Conservation (phyloP, 495 filamentous ascomycete species). For the Geoglossum glabrum region DNA sequence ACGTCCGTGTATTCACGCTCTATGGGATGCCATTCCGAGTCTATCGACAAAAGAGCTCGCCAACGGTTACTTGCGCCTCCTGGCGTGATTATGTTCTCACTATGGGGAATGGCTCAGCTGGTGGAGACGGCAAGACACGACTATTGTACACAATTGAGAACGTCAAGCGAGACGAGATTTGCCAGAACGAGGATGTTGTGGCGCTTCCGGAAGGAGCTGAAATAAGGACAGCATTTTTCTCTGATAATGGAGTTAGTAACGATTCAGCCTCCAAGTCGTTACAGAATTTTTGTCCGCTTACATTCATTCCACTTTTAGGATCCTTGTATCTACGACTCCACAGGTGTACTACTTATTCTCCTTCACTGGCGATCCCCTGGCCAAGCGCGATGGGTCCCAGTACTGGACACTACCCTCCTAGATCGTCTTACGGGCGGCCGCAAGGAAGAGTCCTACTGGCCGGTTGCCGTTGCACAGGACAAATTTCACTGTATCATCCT, state of each 20-base stretch:
- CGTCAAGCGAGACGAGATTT: conserved; percentile 77
- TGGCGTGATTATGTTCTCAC: conserved; percentile 90
- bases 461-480: conserved; percentile 74
- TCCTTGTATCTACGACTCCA: conserved; percentile 83
- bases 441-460: conserved; percentile 85
- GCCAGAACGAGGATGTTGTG: conserved; percentile 79
- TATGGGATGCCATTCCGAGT: conserved; percentile 78
- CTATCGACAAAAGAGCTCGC: conserved; percentile 73
- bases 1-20: conserved; percentile 80
- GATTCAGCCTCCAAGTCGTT: conserved; percentile 2
- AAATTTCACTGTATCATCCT: conserved; percentile 98
- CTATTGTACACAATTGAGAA: conserved; percentile 83
- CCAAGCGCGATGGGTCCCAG: conserved; percentile 76
- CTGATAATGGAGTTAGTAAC: conserved; percentile 51
- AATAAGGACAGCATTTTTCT: conserved; percentile 74
- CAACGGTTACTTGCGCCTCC: conserved; percentile 76
- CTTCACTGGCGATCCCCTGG: conserved; percentile 76
- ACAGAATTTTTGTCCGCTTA: neutral
- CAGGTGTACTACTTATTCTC: conserved; percentile 66
- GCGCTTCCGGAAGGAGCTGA: conserved; percentile 53
- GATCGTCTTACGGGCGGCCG: conserved; percentile 61
- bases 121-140: conserved; percentile 49
- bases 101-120: conserved; percentile 76
- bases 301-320: conserved; percentile 29
- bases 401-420: conserved; percentile 71